Conservation (phyloP, 2,329 filamentous ascomycete species). For the Exserohilum rostratum region DNA sequence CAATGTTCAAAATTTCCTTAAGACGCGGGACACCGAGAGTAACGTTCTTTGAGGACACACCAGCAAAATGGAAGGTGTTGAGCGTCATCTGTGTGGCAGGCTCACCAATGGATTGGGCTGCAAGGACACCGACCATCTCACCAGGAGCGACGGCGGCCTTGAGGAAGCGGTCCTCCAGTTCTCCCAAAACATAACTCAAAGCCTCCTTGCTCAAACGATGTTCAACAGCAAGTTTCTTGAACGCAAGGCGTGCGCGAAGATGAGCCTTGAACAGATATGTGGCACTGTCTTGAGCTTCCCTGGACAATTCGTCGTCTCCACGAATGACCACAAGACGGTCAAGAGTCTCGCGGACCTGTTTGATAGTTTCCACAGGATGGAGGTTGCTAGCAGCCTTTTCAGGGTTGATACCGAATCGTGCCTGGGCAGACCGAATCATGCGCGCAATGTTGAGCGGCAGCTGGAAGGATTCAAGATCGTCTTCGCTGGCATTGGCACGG, state of each 20-base stretch:
- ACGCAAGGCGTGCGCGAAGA: conserved; percentile 85
- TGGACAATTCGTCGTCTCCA: conserved; percentile 79
- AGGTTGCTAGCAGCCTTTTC: conserved; percentile 86
- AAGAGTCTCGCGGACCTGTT: conserved; percentile 75
- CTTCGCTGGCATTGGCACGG: conserved; percentile 67
- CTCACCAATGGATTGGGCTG: conserved; percentile 97
- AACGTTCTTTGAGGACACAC: conserved; percentile 99
- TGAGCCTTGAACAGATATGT: conserved; percentile 93
- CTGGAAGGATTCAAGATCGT: conserved; percentile 85
- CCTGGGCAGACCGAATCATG: conserved; percentile 88
- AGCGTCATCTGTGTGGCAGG: conserved; percentile 99
- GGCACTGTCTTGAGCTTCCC: conserved; percentile 85
- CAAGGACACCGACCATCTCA: conserved; percentile 98
- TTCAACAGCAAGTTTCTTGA: conserved; percentile 87
- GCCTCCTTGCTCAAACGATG: conserved; percentile 88
- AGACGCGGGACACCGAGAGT: conserved; percentile 98
- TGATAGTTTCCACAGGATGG: conserved; percentile 85
- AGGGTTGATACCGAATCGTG: conserved; percentile 83
- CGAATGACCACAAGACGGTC: conserved; percentile 83
- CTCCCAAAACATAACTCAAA: conserved; percentile 89
- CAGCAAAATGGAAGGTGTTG: conserved; percentile 99
- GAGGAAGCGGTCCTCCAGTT: conserved; percentile 86
- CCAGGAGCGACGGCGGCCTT: conserved; percentile 86
- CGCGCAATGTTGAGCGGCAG: conserved; percentile 89
- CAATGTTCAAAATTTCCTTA: conserved; percentile 98